Base-by-base conservation (phyloP, 176 grass and related monocot genomes). In the Elaeis guineensis region DNA sequence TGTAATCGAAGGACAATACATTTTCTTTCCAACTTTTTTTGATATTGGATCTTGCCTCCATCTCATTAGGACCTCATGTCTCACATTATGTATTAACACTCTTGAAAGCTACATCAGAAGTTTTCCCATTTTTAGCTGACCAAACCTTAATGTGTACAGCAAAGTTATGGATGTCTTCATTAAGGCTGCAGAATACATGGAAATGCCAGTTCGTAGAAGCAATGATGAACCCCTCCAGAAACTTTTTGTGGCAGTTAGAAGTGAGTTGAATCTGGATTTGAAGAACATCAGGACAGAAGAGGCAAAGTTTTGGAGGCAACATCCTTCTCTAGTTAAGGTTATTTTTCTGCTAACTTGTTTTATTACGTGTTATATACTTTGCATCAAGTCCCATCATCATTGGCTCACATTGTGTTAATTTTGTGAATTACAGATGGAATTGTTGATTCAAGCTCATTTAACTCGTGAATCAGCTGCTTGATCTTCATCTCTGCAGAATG, bases 81-180 rank as follows among this genome's bases (percentile, higher is more conserved):
- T 35, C 32, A 35, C 32, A 35, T 35, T 35, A 35, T 35, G 9
- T 35, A 35, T 35, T 7, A 7, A 35, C 32, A 35, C 6, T 35
- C 32, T 8, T 35, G 32, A 11, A 35, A 35, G 32, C 32, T 9
- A 35, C 8, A 21, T 6, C 21, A 21, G 18, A 55, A 21, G 11
- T 49, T 32, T 0, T 1, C 65, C 44, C 49, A 17, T 3, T 21
- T 52, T n/a, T 51, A 61, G 50, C 66, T 86, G 69, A 86, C n/a
- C 16, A 30, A 48, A 65, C 73, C 17, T 32, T 70, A 16, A 49
- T 82, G 25, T 1, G 62, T 66, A 66, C 85, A 93, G 94, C 82
- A 98, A 98, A 78, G 88, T 98, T 65, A 83, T 93, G 84, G 94
- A 98, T 80, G 88, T 98, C 53, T 98, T 98, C 80, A 98, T 98